A percentile compares a stretch with the other conserved stretches of the same genome.
Evolutionary conservation across 371 early-diverging fungal genomes (phyloP).

Genomic region (Lichtheimia corymbifera): DNA sequence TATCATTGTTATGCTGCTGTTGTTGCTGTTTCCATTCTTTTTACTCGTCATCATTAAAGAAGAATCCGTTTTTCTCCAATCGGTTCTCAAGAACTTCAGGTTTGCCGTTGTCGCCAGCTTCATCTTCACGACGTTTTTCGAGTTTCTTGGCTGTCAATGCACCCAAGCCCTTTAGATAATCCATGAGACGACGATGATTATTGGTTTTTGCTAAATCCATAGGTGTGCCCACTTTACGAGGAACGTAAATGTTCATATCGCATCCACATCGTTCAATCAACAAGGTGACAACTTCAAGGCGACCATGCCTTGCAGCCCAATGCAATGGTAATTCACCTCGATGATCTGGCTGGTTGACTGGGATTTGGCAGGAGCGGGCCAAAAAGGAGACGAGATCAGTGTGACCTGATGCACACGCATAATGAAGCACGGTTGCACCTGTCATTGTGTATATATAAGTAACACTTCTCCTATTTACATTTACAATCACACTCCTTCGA

Average conservation of each 20-base stretch:
- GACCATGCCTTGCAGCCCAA: constrained; percentile 45
- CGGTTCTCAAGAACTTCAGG: constrained; percentile 39
- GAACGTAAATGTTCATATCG: constrained; percentile 38
- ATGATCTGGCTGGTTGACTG: constrained; percentile 28
- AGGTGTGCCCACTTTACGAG: constrained; percentile 39
- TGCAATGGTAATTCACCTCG: constrained; percentile 40
- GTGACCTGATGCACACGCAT: constrained; percentile 48
- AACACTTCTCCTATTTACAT: no score
- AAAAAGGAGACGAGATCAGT: constrained; percentile 36
- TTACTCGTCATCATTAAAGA: constrained; percentile 7
- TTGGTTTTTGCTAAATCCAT: constrained; percentile 40
- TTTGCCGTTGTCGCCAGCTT: constrained; percentile 23
- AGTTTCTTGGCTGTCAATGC: constrained; percentile 42
- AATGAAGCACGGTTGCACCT: constrained; percentile 47
- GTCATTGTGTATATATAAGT: no score
- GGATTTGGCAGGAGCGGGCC: constrained; percentile 32
- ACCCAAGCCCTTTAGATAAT: constrained; percentile 45
- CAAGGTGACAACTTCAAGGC: constrained; percentile 38
- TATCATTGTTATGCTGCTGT: no score
- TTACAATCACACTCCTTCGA: no score
- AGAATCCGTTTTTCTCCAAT: constrained; percentile 37
- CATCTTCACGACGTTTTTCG: constrained; percentile 45
- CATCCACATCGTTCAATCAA: constrained; percentile 43
- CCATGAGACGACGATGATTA: constrained; percentile 39
- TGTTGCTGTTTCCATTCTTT: not conserved